Percentiles rank a stretch among this genome's conserved stretches.
phyloP scores from a whole-genome alignment of 2,329 filamentous ascomycete genomes.

The Mollisia scopiformis region DNA sequence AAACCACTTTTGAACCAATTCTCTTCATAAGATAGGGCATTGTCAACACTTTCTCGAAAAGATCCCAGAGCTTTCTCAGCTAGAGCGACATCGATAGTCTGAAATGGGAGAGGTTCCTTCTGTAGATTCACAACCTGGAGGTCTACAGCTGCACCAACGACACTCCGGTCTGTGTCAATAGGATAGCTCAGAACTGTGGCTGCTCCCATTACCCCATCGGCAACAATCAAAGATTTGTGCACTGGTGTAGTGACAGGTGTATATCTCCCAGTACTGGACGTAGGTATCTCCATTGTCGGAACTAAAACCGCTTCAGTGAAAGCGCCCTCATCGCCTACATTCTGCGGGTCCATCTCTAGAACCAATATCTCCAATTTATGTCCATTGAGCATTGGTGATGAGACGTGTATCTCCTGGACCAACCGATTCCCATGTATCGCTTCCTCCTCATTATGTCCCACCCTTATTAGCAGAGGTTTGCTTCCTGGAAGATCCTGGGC shows the following conservation, averaged over 20 bases:
- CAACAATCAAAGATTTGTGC: constrained; percentile 77
- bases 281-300: constrained; percentile 71
- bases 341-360: constrained; percentile 53
- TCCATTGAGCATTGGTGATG: constrained; percentile 62
- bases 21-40: constrained; percentile 73
- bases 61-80: constrained; percentile 65
- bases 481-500: constrained; percentile 43
- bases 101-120: constrained; percentile 45
- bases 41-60: constrained; percentile 70
- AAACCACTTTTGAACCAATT: constrained; percentile 76
- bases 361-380: constrained; percentile 68
- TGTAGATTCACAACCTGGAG: constrained; percentile 45
- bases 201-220: constrained; percentile 71
- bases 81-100: constrained; percentile 64
- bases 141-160: constrained; percentile 61
- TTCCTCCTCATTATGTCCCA: constrained; percentile 41
- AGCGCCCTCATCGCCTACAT: constrained; percentile 46
- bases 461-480: constrained; percentile 66
- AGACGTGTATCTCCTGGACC: constrained; percentile 61
- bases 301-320: constrained; percentile 72
- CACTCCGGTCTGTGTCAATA: constrained; percentile 38
- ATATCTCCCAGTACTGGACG: constrained; percentile 63
- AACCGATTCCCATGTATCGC: constrained; percentile 48
- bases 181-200: constrained; percentile 52
- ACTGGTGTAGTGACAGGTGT: constrained; percentile 79